Evolutionary conservation across 1,139 yeast species (phyloP), one percentile per base, ranked within the genome.

Genomic region (Protomyces gravidus): DNA sequence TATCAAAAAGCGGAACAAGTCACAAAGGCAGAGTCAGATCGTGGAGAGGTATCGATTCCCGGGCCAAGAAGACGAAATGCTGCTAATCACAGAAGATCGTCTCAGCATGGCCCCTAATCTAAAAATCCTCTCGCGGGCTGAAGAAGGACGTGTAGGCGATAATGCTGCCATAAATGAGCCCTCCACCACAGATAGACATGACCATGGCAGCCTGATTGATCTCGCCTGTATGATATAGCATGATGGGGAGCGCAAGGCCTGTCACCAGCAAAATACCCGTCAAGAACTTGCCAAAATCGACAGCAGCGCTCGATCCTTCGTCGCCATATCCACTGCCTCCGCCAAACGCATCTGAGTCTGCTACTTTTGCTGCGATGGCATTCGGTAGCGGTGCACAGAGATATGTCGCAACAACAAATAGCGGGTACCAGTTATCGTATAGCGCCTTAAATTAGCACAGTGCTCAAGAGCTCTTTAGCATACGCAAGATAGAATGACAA

Each of bases 351-450:
- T 78, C 80, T 15, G 67, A 64, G 32, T 68, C 68, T 15, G 73
- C 71, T 70, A 76, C 73, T 60, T 70, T 69, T 45, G 76, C 74
- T 63, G 79, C 76, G n/a, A 80, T 65, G 17, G 81, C 79, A 33
- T 83, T 79, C 1, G 95, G 95, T 45, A 86, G 67, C 62, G 89
- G 89, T 2, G 95, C 92, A 46, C 82, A 68, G 45, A 83, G 76
- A 68, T 76, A 76, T 66, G 76, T 69, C 9, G 72, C 70, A 46
- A 76, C 79, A 63, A 81, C 80, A 50, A 83, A 74, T 45, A 85
- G 76, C 2, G 95, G 94, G 65, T 80, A 77, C 95, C 95, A 87
- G 70, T 85, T 86, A 57, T 86, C 85, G 69, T 78, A 83, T 19
- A 86, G 76, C 4, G 85, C 84, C 25, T 90, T 11, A 2, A 4